Base-by-base conservation (phyloP, 2,329 filamentous ascomycete genomes). In the Colletotrichum tanaceti region DNA sequence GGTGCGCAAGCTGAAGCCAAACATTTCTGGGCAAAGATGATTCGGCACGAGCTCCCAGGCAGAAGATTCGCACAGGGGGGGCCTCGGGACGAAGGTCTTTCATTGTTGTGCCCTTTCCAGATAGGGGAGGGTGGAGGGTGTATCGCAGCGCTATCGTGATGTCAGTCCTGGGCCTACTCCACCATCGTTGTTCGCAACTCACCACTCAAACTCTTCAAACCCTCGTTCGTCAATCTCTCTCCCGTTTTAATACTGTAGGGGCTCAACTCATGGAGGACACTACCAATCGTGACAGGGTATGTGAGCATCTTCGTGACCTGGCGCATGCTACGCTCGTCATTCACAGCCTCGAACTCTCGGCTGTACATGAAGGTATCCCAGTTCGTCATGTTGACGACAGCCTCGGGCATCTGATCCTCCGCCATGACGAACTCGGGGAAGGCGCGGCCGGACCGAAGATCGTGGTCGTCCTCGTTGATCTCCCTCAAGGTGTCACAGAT, bases 351-450 rank as follows among this genome's bases (percentile, higher is more conserved):
- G 75, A 96, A 98, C 74, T 97, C 91, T 75, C 96, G 87, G 3
- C 94, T 97, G 78, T 97, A 99, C 76, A 99, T 84, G 74, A 97
- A 93, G 0, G 96, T 98, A 79, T 99, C 96, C 96, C 96, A 99
- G 79, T 97, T 99, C 50, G 92, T 97, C 92, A 99, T 94, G 80
- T 99, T 99, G 73, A 98, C 89, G 72, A 96, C 86, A 41, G 94
- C 93, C 78, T 98, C 95, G 72, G 98, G 94, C 78, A 98, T 90
- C 81, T 98, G 94, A 63, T 90, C 86, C 16, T 91, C 93, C 0
- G 96, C 94, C 76, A 97, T 97, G 70, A 94, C 90, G 76, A 97
- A 98, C 79, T 99, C 97, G 16, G 92, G 91, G 80, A 99, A 99
- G 79, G 93, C 91, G 35, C 96, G 88, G 4, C 96, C 96, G 20